Conservation (phyloP, 148 eudicot species). For the Persicaria tinctoria region DNA sequence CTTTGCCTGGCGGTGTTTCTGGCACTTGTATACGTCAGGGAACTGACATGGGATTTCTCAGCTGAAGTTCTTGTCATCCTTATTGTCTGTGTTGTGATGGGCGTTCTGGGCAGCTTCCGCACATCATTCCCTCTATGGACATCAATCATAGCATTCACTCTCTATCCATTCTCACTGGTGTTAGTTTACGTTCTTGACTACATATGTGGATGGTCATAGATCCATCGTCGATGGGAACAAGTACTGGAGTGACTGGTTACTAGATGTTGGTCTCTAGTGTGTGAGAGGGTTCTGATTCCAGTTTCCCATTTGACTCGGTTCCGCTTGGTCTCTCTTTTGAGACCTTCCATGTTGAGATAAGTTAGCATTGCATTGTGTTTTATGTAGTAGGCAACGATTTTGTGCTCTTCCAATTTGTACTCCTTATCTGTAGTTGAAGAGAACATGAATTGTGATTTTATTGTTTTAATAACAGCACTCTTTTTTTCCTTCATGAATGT, state of each 20-base stretch:
- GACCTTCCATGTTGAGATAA: background rate
- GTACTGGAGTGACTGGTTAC: no score
- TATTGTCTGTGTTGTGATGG: conserved; percentile 79
- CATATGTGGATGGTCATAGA: conserved; percentile 77
- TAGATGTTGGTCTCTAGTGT: no score
- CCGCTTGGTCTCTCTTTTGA: background rate
- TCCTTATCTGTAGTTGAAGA: background rate
- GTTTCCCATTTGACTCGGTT: no score
- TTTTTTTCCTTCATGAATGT: background rate
- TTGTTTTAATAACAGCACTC: background rate
- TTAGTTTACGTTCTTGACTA: conserved; percentile 79
- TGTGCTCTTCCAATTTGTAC: conserved; percentile 2
- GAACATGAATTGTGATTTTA: background rate
- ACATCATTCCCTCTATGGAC: conserved; percentile 87
- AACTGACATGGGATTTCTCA: conserved; percentile 76
- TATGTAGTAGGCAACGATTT: background rate
- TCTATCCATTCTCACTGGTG: conserved; percentile 63
- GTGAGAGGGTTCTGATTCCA: no score
- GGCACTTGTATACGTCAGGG: conserved; percentile 69
- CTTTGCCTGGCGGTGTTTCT: conserved; percentile 73
- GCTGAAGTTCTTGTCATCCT: conserved; percentile 78
- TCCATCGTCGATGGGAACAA: background rate
- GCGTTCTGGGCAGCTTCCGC: conserved; percentile 61
- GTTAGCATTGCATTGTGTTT: background rate
- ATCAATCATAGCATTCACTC: conserved; percentile 51